These are phyloP conservation scores for Uronychia setigera DNA, from an alignment of 73 alveolate species.

Conservation along the genomic window DNA sequence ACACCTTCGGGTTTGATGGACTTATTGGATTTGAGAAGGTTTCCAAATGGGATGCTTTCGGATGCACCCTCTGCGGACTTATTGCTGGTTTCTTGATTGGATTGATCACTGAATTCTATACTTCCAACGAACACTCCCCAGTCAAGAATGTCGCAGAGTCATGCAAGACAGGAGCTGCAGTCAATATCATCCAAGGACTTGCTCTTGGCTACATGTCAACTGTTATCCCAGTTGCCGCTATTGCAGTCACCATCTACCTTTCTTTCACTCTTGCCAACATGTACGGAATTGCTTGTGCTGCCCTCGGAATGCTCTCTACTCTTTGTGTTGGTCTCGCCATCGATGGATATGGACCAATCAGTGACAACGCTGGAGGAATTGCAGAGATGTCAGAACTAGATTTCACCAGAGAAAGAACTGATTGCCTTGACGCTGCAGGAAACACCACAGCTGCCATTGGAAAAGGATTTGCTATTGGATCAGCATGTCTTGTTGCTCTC, in stretches of 20 bases:
- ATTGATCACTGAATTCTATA: constrained; percentile 75
- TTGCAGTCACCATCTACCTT: constrained; percentile 75
- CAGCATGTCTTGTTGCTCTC: constrained; percentile 78
- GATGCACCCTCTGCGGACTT: constrained; percentile 69
- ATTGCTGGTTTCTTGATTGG: constrained; percentile 81
- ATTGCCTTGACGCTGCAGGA: constrained; percentile 80
- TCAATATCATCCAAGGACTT: constrained; percentile 77
- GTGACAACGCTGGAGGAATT: constrained; percentile 87
- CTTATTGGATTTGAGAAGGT: constrained; percentile 47
- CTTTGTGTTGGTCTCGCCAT: constrained; percentile 73
- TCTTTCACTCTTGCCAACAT: constrained; percentile 69
- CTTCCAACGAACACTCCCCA: constrained; percentile 77
- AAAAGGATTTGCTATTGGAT: constrained; percentile 83
- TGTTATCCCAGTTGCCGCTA: constrained; percentile 67
- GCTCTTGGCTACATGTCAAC: constrained; percentile 81
- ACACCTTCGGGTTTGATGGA: constrained; percentile 50
- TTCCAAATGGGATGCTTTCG: constrained; percentile 58
- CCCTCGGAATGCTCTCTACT: constrained; percentile 85
- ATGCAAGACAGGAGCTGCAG: constrained; percentile 81
- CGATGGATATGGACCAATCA: constrained; percentile 81
- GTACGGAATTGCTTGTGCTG: constrained; percentile 83
- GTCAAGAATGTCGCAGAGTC: constrained; percentile 71
- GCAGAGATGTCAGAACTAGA: constrained; percentile 79
- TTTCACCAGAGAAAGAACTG: constrained; percentile 76
- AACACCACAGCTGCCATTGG: constrained; percentile 84